Evolutionary conservation across 768 basidiomycete genomes (phyloP), one percentile per base, ranked within the genome.

Genomic region (Candolleomyces aberdarensis): DNA sequence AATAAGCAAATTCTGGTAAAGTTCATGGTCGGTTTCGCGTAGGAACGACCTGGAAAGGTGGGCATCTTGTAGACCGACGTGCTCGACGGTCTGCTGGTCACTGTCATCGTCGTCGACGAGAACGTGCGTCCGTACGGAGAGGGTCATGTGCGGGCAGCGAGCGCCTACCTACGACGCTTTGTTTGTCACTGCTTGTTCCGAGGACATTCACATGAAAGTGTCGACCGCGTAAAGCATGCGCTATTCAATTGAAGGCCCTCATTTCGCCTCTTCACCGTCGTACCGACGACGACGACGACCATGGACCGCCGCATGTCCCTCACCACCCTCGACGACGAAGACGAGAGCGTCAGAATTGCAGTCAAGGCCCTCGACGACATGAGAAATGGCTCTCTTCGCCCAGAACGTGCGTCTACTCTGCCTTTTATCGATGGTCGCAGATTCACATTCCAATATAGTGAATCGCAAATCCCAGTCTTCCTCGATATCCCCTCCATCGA

Each of bases 341-440:
- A 91, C 64, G 91, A 91, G 72, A 86, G 84, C 66, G 89, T 92
- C 0, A 82, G 85, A 56, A 93, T 92, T 69, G 92, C 92, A 20
- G 85, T 91, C 13, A 75, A 81, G 41, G 92, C 91, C 0, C 79
- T 94, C 15, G 91, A 82, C 29, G 88, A 90, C 67, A 92, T 93
- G 92, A 80, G 88, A 58, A 87, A 81, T 56, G 77, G 81, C 60
- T 69, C 71, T 47, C 68, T 60, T 50, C 62, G 67, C 57, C 51
- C 60, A 39, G 64, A 68, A 56, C 50, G 60, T 64, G 51, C 20
- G 61, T 61, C 20, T 39, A 19, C 22, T 13, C 10, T 56, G 40
- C 26, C 19, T 43, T 43, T 51, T 56, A 44, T 40, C 56, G 47
- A 52, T 47, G 29, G 36, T 22, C 47, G 60, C 7, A 20, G 36